Percentiles rank a stretch among this genome's conserved stretches.
These are phyloP conservation scores for Entomortierella chlamydospora DNA, from an alignment of 192 early-diverging fungal genomes.

Conservation along the genomic window DNA sequence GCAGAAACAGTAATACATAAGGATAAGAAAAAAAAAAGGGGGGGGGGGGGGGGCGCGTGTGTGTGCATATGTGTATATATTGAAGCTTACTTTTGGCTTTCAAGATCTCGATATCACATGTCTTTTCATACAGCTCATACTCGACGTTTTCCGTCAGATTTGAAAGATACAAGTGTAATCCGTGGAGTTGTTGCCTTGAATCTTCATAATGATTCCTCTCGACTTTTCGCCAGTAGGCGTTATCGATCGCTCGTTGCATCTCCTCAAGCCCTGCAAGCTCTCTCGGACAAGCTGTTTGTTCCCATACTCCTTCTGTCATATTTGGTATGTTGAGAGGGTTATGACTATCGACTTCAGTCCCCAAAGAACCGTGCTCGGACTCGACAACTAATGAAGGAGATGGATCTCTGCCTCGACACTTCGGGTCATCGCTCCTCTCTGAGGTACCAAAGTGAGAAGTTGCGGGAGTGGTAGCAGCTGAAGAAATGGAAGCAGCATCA, in stretches of 20 bases:
- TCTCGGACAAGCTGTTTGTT: not conserved
- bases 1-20: not conserved
- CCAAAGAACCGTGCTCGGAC: no score
- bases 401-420: no score
- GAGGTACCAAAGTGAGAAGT: no score
- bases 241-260: conserved; percentile 12
- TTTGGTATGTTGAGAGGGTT: not conserved
- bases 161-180: conserved; percentile 17
- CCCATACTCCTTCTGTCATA: not conserved
- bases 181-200: conserved; percentile 8
- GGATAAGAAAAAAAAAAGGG: conserved; percentile 1
- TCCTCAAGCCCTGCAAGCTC: conserved; percentile 5
- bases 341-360: no score
- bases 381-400: no score
- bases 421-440: no score
- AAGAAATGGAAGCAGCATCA: no score
- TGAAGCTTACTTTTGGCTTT: conserved; percentile 27
- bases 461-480: no score
- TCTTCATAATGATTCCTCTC: conserved; percentile 19
- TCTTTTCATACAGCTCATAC: conserved; percentile 30
- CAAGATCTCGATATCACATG: conserved; percentile 5
- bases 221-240: conserved; percentile 27
- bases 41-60: no score
- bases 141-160: conserved; percentile 22
- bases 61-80: not conserved